These are phyloP conservation scores for Saturnispora serradocipensis DNA, from an alignment of 805 yeast genomes.

Conservation along the genomic window DNA sequence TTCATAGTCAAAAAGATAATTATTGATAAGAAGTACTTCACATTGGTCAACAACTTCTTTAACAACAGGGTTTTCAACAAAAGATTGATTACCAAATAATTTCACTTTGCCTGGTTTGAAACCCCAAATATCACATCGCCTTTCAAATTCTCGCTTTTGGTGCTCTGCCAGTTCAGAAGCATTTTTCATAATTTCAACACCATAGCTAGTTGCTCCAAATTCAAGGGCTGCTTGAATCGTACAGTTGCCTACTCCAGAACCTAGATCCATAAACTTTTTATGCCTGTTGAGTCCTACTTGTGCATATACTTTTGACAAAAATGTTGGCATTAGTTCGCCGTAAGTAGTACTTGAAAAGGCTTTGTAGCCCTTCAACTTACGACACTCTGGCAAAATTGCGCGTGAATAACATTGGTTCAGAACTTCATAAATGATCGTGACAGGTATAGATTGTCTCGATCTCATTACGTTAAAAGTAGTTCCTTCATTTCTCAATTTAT, in stretches of 20 bases:
- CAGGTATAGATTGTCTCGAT: constrained; percentile 25
- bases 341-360: constrained; percentile 88
- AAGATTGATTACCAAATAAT: constrained; percentile 60
- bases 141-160: constrained; percentile 51
- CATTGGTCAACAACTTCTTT: constrained; percentile 45
- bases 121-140: constrained; percentile 57
- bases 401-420: constrained; percentile 67
- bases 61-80: constrained; percentile 57
- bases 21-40: constrained; percentile 71
- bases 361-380: constrained; percentile 56
- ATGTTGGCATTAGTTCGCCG: constrained; percentile 80
- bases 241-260: constrained; percentile 93
- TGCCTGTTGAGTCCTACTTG: constrained; percentile 46
- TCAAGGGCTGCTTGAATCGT: constrained; percentile 83
- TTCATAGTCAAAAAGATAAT: constrained; percentile 72
- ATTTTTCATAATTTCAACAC: constrained; percentile 82
- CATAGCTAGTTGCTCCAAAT: constrained; percentile 75
- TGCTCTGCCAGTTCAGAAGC: constrained; percentile 60
- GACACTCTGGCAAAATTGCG: constrained; percentile 66
- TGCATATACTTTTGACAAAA: constrained; percentile 56
- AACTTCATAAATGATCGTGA: constrained; percentile 51
- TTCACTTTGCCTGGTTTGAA: constrained; percentile 45
- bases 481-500: constrained; percentile 27
- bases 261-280: constrained; percentile 73
- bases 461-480: constrained; percentile 16